Evolutionary conservation across 2,329 filamentous ascomycete genomes (phyloP), one percentile per base, ranked within the genome.

Genomic region (Beauveria scarabaeidicola): DNA sequence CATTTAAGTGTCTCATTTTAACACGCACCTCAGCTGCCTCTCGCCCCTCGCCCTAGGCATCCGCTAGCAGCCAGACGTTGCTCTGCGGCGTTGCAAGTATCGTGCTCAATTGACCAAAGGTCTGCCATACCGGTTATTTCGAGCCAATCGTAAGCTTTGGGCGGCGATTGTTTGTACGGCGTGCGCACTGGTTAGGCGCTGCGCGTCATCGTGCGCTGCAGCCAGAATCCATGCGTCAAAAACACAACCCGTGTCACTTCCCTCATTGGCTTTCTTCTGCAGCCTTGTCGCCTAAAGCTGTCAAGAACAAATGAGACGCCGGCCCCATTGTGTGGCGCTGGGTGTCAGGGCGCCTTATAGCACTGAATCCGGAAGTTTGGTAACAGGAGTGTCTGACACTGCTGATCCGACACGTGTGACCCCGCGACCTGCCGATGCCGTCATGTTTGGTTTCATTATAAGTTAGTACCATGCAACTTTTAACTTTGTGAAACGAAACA

Each of bases 271-370:
- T 52, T 23, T 52, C 13, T 25, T 52, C 13, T 17, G 40, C 50
- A 40, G 32, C 19, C 36, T n/a, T 13, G 1, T 25, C n/a, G 10
- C 15, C 17, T 32, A 21, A 2, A n/a, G 21, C 3, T 23, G 36
- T 15, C 11, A 52, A 19, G 6, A 19, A 36, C 9, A 40, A n/a
- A 21, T 13, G 9, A 25, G 25, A 41, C 11, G 13, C 41, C 19
- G 27, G 13, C 8, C 25, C 19, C 29, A 36, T 44, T 15, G 29
- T 52, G 53, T 41, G 40, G 50, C 29, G 61, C 43, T 53, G 43
- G 25, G 25, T 41, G 10, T 59, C 51, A 17, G 51, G 44, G 58
- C 19, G 61, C 41, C 57, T 61, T 52, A 61, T 61, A 21, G 55
- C 27, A 13, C 48, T 23, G 21, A 11, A 27, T 10, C 40, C 27